phyloP scores from a whole-genome alignment of 441 rosid genomes.

The Gossypium gossypioides region DNA sequence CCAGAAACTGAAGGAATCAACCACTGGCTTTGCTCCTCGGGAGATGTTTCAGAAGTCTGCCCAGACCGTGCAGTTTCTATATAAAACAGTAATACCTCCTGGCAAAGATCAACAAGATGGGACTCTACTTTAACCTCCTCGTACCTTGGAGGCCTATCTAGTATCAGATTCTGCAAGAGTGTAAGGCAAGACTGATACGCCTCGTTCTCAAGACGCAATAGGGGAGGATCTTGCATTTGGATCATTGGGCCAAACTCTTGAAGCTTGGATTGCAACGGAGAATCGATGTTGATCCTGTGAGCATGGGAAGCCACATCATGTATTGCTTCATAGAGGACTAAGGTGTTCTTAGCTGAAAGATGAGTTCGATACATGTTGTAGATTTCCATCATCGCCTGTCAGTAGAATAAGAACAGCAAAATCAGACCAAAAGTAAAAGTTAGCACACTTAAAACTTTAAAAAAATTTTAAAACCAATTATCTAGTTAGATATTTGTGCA shows the following conservation, averaged over 20 bases:
- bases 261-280: slow-evolving; percentile 52
- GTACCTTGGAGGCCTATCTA: slow-evolving; percentile 44
- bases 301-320: slow-evolving; percentile 79
- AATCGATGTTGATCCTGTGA: slow-evolving; percentile 60
- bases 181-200: slow-evolving; percentile 87
- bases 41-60: slow-evolving; percentile 34
- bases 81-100: slow-evolving; percentile 68
- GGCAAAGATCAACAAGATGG: slow-evolving; percentile 58
- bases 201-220: slow-evolving; percentile 90
- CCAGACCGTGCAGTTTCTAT: slow-evolving; percentile 46
- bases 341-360: slow-evolving; percentile 64
- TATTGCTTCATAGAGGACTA: slow-evolving; percentile 74
- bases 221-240: slow-evolving; percentile 99
- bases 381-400: slow-evolving; percentile 94
- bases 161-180: slow-evolving; percentile 66
- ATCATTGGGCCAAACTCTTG: slow-evolving; percentile 81
- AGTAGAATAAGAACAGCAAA: not conserved
- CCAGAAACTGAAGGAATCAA: slow-evolving; percentile 83
- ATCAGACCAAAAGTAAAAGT: not conserved
- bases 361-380: slow-evolving; percentile 71
- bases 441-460: not conserved
- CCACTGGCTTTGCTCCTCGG: slow-evolving; percentile 41
- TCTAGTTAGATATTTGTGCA: not conserved
- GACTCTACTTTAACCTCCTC: slow-evolving; percentile 58
- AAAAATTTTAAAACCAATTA: not conserved